These are phyloP conservation scores for Arabidopsis lyrata DNA, from an alignment of 441 rosid genomes.

Conservation along the genomic window DNA sequence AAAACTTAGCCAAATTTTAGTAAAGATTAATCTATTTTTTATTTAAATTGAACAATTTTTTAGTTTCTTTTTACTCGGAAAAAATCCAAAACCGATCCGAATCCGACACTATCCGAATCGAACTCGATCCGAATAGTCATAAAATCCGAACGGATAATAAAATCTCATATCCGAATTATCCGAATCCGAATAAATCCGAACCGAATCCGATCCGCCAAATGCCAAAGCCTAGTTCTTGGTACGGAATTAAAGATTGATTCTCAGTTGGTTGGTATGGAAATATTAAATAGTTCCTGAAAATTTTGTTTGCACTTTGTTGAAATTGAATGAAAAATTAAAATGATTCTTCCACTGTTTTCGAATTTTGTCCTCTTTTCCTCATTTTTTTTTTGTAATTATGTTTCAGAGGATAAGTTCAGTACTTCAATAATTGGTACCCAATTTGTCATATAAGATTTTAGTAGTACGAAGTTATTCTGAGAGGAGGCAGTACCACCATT, in stretches of 20 bases:
- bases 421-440: conserved; percentile 47
- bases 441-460: conserved; percentile 42
- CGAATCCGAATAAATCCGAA: too few relatives aligned
- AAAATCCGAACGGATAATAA: too few relatives aligned
- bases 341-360: conserved; percentile 35
- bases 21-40: too few relatives aligned
- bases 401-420: conserved; percentile 45
- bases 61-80: too few relatives aligned
- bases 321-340: conserved; percentile 8
- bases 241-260: conserved; percentile 9
- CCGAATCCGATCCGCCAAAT: too few relatives aligned
- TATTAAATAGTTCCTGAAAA: neutral
- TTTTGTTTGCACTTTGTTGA: conserved; percentile 5
- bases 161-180: too few relatives aligned
- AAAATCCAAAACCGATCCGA: too few relatives aligned
- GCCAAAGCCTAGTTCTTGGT: too few relatives aligned
- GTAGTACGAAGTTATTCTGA: conserved; percentile 41
- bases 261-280: conserved; percentile 13
- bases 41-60: too few relatives aligned
- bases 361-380: conserved; percentile 27
- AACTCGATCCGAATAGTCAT: too few relatives aligned
- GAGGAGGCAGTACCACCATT: conserved; percentile 32
- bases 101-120: too few relatives aligned
- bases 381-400: conserved; percentile 11
- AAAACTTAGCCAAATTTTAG: too few relatives aligned